Evolutionary conservation across 176 grass and related monocot genomes (phyloP).

Genomic region (Musa schizocarpa): DNA sequence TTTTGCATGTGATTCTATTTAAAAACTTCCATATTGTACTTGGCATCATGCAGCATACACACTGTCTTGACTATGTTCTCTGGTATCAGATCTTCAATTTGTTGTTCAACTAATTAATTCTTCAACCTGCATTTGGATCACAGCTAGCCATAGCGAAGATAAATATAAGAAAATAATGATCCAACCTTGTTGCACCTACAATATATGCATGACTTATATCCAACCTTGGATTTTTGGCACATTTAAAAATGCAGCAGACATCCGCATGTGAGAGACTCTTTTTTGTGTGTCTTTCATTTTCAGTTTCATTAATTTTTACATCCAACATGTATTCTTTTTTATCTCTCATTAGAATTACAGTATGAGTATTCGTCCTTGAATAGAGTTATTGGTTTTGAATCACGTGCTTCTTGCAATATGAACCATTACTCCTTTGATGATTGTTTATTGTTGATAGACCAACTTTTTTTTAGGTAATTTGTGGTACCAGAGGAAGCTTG

Average conservation of each 20-base stretch:
- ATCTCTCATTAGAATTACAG: too few species aligned
- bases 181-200: neutral
- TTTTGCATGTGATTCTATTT: too few species aligned
- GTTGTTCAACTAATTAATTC: neutral
- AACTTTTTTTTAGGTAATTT: conserved; percentile 50
- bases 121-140: neutral
- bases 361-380: too few species aligned
- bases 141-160: neutral
- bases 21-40: too few species aligned
- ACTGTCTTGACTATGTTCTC: neutral
- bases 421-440: neutral
- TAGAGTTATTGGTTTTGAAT: neutral
- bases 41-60: too few species aligned
- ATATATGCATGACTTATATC: neutral
- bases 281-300: too few species aligned
- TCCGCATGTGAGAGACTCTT: too few species aligned
- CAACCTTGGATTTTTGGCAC: too few species aligned
- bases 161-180: neutral
- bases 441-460: neutral
- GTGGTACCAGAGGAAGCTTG: conserved; percentile 66
- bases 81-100: neutral
- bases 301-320: too few species aligned
- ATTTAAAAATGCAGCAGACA: too few species aligned
- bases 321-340: too few species aligned
- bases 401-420: neutral